Evolutionary conservation across 345 rosid genomes (phyloP), one percentile per base, ranked within the genome.

Genomic region (Camelina neglecta): DNA sequence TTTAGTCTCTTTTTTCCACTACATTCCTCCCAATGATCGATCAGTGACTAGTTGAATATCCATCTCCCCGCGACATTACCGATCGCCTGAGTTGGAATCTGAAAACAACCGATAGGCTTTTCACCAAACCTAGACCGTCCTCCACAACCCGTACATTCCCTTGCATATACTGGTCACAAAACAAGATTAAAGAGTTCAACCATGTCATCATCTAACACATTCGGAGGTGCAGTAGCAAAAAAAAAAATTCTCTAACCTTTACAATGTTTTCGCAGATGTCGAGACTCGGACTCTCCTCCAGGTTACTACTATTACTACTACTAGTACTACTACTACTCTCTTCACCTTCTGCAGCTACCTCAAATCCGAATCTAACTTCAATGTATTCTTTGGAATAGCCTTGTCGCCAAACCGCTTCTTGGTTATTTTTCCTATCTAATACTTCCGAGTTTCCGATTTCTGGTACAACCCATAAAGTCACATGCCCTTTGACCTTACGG

Each of bases 341-440:
- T 62, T 78, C 87, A 2, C 77, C 55, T 71, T 76, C 72, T 12
- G 71, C 75, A 67, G 61, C 62, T 45, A 88, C 74, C 11, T 77
- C 81, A 29, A 91, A 84, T 73, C 86, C 96, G 44, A 91, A 85
- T 77, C 84, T 87, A 69, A 91, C 84, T 71, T 78, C 51, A 6
- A 86, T 78, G 76, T 84, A 83, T n/a, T 83, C 92, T 42, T 86
- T 93, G 54, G 85, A 48, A 10, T 85, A 76, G 76, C 55, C 73
- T 36, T 77, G 82, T 71, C 88, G 85, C 97, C 98, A 88, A 51
- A 81, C 74, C 7, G 93, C 88, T 87, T 92, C 81, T 81, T 87
- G 83, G 26, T 71, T 83, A 75, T 86, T 90, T 65, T 81, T 82
- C 65, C 85, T 78, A 33, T 57, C 72, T 42, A 1, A n/a, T 9